A percentile compares a stretch with the other conserved stretches of the same genome.
These are phyloP conservation scores for Vaccinium darrowii DNA, from an alignment of 148 eudicot species.

Conservation along the genomic window DNA sequence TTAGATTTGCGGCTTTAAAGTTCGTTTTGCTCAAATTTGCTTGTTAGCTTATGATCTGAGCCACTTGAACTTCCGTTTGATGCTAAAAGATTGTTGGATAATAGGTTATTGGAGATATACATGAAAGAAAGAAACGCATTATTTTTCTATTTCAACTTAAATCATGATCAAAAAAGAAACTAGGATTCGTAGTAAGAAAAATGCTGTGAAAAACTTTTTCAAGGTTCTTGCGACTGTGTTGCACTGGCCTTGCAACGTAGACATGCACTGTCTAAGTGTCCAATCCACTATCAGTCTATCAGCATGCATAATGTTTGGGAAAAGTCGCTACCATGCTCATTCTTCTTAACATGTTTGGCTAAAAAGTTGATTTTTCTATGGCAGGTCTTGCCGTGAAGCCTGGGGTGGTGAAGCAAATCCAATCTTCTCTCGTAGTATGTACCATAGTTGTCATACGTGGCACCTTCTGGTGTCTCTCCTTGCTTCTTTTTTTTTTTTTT, in stretches of 20 bases:
- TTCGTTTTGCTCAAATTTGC: not conserved
- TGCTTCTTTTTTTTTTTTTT: not conserved
- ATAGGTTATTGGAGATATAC: not conserved
- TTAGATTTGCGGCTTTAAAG: not conserved
- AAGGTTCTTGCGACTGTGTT: not conserved
- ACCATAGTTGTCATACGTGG: slow-evolving; percentile 8
- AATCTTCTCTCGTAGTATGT: slow-evolving; percentile 59
- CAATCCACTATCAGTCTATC: not conserved
- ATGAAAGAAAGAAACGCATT: not conserved
- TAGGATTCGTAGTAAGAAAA: not conserved
- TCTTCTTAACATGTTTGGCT: not conserved
- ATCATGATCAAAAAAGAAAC: not conserved
- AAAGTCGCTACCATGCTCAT: not conserved
- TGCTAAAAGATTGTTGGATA: not conserved
- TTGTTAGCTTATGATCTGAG: not conserved
- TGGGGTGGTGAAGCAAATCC: slow-evolving; percentile 71
- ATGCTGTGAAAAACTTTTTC: not conserved
- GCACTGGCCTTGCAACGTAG: not conserved
- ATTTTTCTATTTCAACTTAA: not conserved
- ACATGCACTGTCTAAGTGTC: not conserved
- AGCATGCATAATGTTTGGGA: not conserved
- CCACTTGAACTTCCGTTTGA: not conserved
- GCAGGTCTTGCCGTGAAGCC: slow-evolving; percentile 94
- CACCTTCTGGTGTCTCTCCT: not conserved
- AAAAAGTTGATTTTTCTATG: slow-evolving; percentile 18